Base-by-base conservation (phyloP, 2,329 filamentous ascomycete genomes). In the Blastomyces emzantsi region DNA sequence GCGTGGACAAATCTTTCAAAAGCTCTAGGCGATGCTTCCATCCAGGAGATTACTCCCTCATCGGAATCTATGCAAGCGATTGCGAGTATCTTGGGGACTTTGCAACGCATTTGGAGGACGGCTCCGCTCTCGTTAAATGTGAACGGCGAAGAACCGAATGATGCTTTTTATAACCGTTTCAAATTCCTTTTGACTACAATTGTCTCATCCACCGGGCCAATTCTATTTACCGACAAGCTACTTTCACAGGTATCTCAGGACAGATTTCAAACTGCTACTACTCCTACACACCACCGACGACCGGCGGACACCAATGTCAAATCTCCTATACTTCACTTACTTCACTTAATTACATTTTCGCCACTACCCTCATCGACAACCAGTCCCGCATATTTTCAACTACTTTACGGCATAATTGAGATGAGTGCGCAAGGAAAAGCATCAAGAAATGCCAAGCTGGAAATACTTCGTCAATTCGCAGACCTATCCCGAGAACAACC, bases 21-120 rank as follows among this genome's bases (percentile, higher is more conserved):
- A 63, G 77, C 79, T 19, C 71, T 93, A n/a, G 81, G 83, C 9
- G 80, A 85, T 60, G 80, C 83, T 1, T 82, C 82, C 22, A 89
- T 84, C 66, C 96, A 96, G 75, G 94, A 99, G 75, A 88, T 99
- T 69, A 96, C 93, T 70, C 87, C 92, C 7, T 92, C 91, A 0
- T 83, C 84, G 15, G 93, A 97, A 66, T 90, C 92, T 1, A 89
- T 90, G 71, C 84, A 86, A 65, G 93, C 92, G 64, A 82, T 96
- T 66, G 87, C 89, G 28, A 82, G 85, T 52, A 81, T 92, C 28
- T 82, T 93, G 60, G 85, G 85, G 52, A 76, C 92, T 28, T 77
- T 96, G 7, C 83, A 85, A 59, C 84, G 82, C 33, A 74, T 92
- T 2, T 96, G 92, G 90, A 79, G 79, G 90, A 78, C 79, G 22